Evolutionary conservation across 805 yeast species (phyloP), one percentile per base, ranked within the genome.

Genomic region (Lipomyces lipofer): DNA sequence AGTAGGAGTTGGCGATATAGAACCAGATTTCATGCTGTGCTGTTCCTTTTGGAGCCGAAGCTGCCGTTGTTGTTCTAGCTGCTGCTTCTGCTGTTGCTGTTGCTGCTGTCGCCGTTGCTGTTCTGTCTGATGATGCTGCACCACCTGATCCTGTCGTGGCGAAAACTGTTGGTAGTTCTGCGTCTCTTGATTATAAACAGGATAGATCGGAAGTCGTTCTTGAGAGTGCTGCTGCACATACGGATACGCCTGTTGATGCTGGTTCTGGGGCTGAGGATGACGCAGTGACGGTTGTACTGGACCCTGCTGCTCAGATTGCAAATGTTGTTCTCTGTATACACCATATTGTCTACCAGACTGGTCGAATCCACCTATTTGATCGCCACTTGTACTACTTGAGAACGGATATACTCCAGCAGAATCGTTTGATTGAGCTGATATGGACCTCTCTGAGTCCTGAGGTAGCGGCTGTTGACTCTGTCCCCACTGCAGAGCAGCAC

Each of bases 41-140:
- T 28, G 49, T 29, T 43, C 57, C 44, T 24, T n/a, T 29, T 48
- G 64, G 25, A 7, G 51, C n/a, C 30, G 52, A 40, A 19, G 43
- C 19, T 28, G 40, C 43, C 27, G 56, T 15, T 38, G 59, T 29
- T 47, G 55, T 19, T 52, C 51, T 22, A 54, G 63, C 30, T 59
- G 63, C 21, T 46, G 60, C 38, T 29, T 49, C 40, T 29, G 55
- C 13, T 12, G 7, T 38, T 45, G 51, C 38, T 22, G 43, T 25
- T 27, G 38, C 28, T 12, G 45, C 24, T 22, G 42, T 15, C 24
- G 46, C 17, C 17, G 51, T 10, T 28, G 46, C 17, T 17, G 52
- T 12, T 13, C 36, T 17, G 42, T 40, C 7, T 3, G 30, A 21
- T 32, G 15, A 7, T 38, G 32, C 12, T 21, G 48, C 12, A 8